Base-by-base conservation (phyloP, 148 eudicot species). In the Dianthus caryophyllus region DNA sequence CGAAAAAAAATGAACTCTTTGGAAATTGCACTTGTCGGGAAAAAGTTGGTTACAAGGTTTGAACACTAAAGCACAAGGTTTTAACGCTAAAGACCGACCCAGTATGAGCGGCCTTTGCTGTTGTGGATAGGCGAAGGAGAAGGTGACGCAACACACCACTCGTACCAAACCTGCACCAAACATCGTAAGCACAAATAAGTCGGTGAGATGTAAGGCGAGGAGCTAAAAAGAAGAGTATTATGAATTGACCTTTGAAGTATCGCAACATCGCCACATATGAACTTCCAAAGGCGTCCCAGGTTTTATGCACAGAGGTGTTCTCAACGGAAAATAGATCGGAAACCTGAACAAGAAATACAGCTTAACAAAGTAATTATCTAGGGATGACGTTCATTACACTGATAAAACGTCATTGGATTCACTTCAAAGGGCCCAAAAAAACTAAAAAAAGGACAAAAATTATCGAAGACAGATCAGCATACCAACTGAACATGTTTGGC, bases 401-500 rank as follows among this genome's bases (percentile, higher is more conserved):
- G 21, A 66, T 13, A 14, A 48, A 16, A 44, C 30, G 53, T 53
- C 25, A 22, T 53, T 53, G 26, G 26, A 53, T 53, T 21, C 15
- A 53, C 29, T 53, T 21, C 13, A 21, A 7, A 5, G 26, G 13
- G 38, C 27, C 31, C 22, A 58, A 17, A 12, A 11, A 43, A 27
- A 10, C 6, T 2, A 46, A n/a, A 44, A 17, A n/a, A 31, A 15
- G 9, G 5, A 5, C 0, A 38, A n/a, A 59, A 17, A 10, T 7
- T 18, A 30, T 18, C 17, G n/a, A 15, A 43, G 46, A 30, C 12
- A 17, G 43, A 12, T 62, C 39, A 10, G 9, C 63, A 62, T 82
- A 94, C 99, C 99, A 94, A 81, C 99, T 94, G 71, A 94, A 94
- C 99, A 94, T 94, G 78, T 86, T 88, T 18, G 97, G 96, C 47